phyloP scores from a whole-genome alignment of 2,329 filamentous ascomycete species.

The Davidsoniella australis region DNA sequence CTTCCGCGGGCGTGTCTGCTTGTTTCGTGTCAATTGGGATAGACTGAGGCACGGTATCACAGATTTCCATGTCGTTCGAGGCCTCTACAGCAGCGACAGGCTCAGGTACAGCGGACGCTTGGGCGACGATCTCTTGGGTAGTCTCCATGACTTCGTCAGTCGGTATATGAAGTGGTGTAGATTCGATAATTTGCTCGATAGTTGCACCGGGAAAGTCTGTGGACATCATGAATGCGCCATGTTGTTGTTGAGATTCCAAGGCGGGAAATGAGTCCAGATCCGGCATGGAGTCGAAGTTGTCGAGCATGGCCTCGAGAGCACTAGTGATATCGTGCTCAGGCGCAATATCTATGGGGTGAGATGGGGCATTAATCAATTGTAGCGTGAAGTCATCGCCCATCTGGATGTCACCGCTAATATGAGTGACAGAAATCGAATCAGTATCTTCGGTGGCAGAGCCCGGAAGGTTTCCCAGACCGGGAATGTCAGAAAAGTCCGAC shows the following conservation, averaged over 20 bases:
- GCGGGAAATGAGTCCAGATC: background rate
- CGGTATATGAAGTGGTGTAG: background rate
- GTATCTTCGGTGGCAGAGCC: background rate
- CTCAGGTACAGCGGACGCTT: background rate
- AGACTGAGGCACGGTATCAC: background rate
- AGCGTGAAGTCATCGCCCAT: slow-evolving; percentile 4
- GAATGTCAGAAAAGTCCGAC: slow-evolving; percentile 4
- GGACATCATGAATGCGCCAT: no score
- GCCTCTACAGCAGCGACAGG: background rate
- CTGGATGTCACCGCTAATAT: slow-evolving; percentile 1
- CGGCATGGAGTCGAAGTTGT: slow-evolving; percentile 9
- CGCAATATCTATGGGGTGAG: slow-evolving; percentile 1
- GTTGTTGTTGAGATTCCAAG: background rate
- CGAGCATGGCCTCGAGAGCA: slow-evolving; percentile 11
- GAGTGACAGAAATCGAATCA: background rate
- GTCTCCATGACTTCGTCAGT: background rate
- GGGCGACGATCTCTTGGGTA: background rate
- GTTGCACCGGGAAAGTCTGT: background rate
- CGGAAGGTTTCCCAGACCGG: slow-evolving; percentile 7
- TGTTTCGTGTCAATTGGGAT: background rate
- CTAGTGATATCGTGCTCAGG: slow-evolving; percentile 6
- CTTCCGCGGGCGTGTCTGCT: background rate
- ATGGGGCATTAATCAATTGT: background rate
- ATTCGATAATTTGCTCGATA: background rate
- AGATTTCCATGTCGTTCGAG: background rate